Conservation (phyloP, 176 grass and related monocot species). For the Aegilops longissima region DNA sequence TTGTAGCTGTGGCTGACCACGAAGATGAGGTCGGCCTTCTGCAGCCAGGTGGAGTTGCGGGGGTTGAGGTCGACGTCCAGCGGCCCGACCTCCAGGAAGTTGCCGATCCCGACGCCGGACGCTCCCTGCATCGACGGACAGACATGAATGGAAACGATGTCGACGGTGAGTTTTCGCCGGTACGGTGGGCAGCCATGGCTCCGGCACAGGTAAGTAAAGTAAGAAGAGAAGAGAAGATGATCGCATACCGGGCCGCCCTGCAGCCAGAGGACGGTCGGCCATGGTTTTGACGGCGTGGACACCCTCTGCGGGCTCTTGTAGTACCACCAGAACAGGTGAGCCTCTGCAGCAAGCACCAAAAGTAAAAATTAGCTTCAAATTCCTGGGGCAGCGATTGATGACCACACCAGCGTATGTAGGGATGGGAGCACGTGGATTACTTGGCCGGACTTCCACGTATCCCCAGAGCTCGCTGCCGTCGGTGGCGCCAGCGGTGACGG, state of each 20-base stretch:
- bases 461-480: constrained; percentile 72
- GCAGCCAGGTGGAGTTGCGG: constrained; percentile 73
- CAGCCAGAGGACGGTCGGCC: constrained; percentile 83
- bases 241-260: constrained; percentile 63
- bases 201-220: not conserved
- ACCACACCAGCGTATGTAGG: not conserved
- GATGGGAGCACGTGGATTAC: not conserved
- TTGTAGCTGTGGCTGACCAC: constrained; percentile 36
- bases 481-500: constrained; percentile 23
- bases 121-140: constrained; percentile 30
- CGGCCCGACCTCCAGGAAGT: constrained; percentile 75
- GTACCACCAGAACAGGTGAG: constrained; percentile 77
- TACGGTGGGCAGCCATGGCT: no score
- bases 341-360: constrained; percentile 24
- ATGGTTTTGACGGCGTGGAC: constrained; percentile 37
- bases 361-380: not conserved
- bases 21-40: constrained; percentile 74
- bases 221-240: not conserved
- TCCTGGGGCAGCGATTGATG: no score
- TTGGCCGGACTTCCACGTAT: constrained; percentile 63
- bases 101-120: constrained; percentile 55
- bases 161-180: not conserved
- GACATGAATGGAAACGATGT: not conserved
- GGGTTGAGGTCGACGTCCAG: constrained; percentile 64
- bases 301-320: constrained; percentile 52